These are phyloP conservation scores for Dictyostelium purpureum DNA, from an alignment of 78 protist species.

Conservation along the genomic window DNA sequence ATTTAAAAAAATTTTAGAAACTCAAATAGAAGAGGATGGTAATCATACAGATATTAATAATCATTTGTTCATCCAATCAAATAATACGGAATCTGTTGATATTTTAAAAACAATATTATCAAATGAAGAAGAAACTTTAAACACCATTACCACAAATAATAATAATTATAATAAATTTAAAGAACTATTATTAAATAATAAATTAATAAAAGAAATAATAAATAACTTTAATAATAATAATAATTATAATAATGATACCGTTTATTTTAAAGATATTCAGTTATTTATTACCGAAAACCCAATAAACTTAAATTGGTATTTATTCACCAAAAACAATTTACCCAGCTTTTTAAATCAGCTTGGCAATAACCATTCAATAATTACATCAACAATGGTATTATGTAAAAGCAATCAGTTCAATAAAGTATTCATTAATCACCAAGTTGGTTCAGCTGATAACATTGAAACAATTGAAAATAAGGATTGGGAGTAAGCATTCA, in stretches of 20 bases:
- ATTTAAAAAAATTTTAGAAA: background rate
- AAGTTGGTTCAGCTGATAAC: background rate
- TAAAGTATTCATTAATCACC: background rate
- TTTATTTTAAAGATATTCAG: background rate
- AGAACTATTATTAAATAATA: background rate
- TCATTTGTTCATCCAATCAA: no score
- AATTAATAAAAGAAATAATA: background rate
- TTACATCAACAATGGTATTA: background rate
- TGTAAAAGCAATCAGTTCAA: background rate
- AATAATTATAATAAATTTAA: background rate
- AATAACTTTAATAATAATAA: background rate
- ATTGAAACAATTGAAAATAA: no score
- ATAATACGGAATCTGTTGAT: no score
- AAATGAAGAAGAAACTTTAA: no score
- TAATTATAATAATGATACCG: background rate
- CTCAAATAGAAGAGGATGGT: no score
- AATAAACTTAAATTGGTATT: background rate
- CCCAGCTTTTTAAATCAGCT: background rate
- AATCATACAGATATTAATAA: no score
- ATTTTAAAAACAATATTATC: no score
- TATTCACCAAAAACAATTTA: background rate
- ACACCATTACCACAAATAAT: background rate
- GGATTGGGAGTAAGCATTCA: no score
- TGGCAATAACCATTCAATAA: background rate
- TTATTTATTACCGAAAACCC: background rate